Percentiles rank a stretch among this genome's conserved stretches.
These are phyloP conservation scores for Copromyces sp. DNA, from an alignment of 495 filamentous ascomycete genomes.

Conservation along the genomic window DNA sequence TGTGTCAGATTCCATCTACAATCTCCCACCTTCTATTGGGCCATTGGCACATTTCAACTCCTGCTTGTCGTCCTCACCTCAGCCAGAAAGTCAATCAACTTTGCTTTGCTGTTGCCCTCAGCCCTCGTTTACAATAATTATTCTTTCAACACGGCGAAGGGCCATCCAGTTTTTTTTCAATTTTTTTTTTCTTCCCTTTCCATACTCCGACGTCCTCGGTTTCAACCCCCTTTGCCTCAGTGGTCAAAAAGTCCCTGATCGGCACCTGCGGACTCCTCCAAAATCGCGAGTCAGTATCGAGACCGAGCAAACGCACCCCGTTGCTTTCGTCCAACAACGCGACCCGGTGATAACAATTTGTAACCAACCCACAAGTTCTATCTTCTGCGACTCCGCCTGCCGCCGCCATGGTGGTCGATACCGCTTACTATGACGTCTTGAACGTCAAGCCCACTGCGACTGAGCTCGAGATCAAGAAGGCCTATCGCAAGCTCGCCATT, in stretches of 20 bases:
- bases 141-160: neutral
- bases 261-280: neutral
- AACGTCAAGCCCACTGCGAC: conserved; percentile 81
- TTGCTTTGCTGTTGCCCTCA: conserved; percentile 2
- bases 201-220: neutral
- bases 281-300: neutral
- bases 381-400: neutral
- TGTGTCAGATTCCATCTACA: neutral
- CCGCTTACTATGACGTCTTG: conserved; percentile 81
- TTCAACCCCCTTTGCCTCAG: neutral
- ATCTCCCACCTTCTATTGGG: neutral
- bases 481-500: conserved; percentile 95
- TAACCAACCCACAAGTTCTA: neutral
- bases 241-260: neutral
- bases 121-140: neutral
- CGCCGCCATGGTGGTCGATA: conserved; percentile 68
- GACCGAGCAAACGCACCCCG: neutral
- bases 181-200: neutral
- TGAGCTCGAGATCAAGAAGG: conserved; percentile 98
- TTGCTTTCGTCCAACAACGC: neutral
- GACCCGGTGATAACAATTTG: neutral
- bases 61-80: neutral
- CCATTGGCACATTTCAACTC: neutral
- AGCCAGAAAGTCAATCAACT: neutral
- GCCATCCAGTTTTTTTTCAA: neutral